Base-by-base conservation (phyloP, 768 basidiomycete genomes). In the Collybiopsis confluens region DNA sequence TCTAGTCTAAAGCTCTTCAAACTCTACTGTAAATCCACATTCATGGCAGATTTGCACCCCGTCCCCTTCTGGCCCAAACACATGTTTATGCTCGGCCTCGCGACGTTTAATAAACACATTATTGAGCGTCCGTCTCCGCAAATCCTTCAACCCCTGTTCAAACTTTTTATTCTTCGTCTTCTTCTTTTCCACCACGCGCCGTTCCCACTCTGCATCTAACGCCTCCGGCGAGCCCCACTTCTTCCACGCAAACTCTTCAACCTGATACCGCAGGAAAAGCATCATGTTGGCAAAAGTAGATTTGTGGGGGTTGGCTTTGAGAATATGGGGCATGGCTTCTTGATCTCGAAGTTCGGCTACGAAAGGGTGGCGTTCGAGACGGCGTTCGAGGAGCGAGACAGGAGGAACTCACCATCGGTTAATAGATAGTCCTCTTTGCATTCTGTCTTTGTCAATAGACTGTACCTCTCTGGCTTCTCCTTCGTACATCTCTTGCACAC, bases 221-320 rank as follows among this genome's bases (percentile, higher is more conserved):
- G 83, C 92, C 66, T 97, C 94, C 8, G 91, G 79, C 1, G 92
- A 90, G 0, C 93, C 95, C 97, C 97, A 99, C 70, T 99, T 99
- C 65, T 90, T 86, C 88, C 88, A 97, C 4, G 97, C 96, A 69
- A 95, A 98, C 42, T 86, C 90, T 67, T 99, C 97, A 1, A 97
- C 92, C 67, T 98, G 96, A 63, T 75, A 88, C 30, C 97, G 85
- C 4, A 98, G 76, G 70, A 90, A 98, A 20, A 99, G 78, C 97
- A 98, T 98, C 97, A 98, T 98, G 74, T 98, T 99, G 33, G 90
- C 90, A 65, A 90, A 98, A 0, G 92, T 95, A 10, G 93, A 89
- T 59, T 90, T 88, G 73, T 97, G 94, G 3, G 92, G 95, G 66
- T 98, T 98, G 18, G 92, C 89, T 64, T 95, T 92, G 54, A 98